phyloP scores from a whole-genome alignment of 2,329 filamentous ascomycete species.

The Hypoxylon sp. region DNA sequence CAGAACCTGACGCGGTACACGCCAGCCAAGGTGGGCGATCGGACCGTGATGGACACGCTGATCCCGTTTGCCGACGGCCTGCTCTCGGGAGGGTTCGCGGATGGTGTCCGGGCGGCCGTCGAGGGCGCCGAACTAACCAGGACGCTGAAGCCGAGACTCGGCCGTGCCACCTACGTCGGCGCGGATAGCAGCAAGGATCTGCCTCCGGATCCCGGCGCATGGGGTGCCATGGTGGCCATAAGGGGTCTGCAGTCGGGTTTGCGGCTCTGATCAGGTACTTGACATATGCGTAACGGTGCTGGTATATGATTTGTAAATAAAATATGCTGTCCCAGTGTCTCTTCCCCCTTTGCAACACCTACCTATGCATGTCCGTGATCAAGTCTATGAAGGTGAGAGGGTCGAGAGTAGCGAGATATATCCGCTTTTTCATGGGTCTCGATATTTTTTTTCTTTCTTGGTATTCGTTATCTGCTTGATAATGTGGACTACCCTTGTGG shows the following conservation, averaged over 20 bases:
- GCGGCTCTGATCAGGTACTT: constrained; percentile 12
- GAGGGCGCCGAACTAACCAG: constrained; percentile 69
- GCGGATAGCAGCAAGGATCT: constrained; percentile 57
- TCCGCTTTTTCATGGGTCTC: no score
- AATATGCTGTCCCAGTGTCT: no score
- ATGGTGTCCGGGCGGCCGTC: constrained; percentile 65
- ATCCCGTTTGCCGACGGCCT: constrained; percentile 61
- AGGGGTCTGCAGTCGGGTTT: constrained; percentile 48
- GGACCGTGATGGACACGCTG: constrained; percentile 65
- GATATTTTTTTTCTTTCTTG: no score
- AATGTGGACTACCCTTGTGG: constrained; percentile 4
- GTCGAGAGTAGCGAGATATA: no score
- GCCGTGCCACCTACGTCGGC: constrained; percentile 72
- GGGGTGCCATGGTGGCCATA: constrained; percentile 69
- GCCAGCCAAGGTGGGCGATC: constrained; percentile 62
- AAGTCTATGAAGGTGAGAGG: no score
- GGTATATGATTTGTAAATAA: not conserved
- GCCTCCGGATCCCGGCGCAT: constrained; percentile 74
- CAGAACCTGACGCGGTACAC: constrained; percentile 60
- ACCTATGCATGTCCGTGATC: no score
- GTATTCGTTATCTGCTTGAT: constrained; percentile 11
- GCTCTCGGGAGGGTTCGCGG: constrained; percentile 58
- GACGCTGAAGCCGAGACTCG: constrained; percentile 69
- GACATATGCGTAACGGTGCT: not conserved
- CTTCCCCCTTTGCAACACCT: no score